Base-by-base conservation (phyloP, 1,284 basidiomycete species). In the Fomitopsis palustris region DNA sequence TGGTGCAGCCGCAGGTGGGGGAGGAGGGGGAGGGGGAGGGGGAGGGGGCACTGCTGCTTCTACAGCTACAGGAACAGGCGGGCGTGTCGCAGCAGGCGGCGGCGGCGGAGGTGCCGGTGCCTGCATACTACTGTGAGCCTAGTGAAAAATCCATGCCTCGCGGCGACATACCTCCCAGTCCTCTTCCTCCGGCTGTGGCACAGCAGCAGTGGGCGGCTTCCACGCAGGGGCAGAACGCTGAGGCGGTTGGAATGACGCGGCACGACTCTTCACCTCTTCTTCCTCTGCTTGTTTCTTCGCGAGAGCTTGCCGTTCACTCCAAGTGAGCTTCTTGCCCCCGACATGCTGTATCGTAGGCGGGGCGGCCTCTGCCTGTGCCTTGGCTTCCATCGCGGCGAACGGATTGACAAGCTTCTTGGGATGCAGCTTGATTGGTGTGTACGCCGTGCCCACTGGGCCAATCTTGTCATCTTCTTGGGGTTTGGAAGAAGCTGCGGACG, bases 371-470 rank as follows among this genome's bases (percentile, higher is more conserved):
- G 77, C 51, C 45, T 69, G 62, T 68, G 77, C 67, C 59, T 85
- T 78, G 45, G 80, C 77, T 60, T 85, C 81, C 53, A 82, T 79
- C 10, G 80, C 81, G 19, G 83, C 85, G 66, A 95, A 96, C 3
- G 93, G 89, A 70, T 93, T 96, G 63, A 79, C 88, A 45, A 97
- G 81, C 73, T 89, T 96, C 74, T 87, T 92, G 0, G 95, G 95
- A n/a, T 86, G 79, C 6, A 97, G 81, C 57, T 85, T 85, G 61
- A 97, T 93, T 1, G 95, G 95, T 1, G 87, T 91, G 72, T 95
- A 97, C 2, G 88, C 84, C 0, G 93, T 94, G 51, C 93, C 92
- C 3, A 92, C 87, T 2, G 90, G 90, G 1, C 80, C 89, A 65
- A 95, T 95, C 16, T 84, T 85, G 72, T 95, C 92, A 0, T 93